These are phyloP conservation scores for Pichia pseudocactophila DNA, from an alignment of 805 yeast genomes.

Conservation along the genomic window DNA sequence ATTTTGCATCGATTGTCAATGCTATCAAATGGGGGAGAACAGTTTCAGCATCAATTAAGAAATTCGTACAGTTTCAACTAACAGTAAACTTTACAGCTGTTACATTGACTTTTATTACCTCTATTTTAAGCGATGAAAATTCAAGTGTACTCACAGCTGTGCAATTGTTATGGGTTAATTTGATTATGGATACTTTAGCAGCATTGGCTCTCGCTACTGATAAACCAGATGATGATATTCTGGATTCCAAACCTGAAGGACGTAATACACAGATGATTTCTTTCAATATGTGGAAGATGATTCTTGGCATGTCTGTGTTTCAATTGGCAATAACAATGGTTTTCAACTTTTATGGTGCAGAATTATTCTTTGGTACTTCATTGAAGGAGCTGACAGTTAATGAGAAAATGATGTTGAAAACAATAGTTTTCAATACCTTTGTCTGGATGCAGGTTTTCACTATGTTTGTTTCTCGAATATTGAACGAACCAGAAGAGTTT, in stretches of 20 bases:
- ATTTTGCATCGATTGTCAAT: constrained; percentile 87
- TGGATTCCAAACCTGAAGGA: constrained; percentile 79
- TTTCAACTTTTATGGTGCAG: constrained; percentile 69
- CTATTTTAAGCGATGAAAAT: constrained; percentile 75
- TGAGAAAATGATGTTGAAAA: constrained; percentile 52
- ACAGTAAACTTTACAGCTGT: constrained; percentile 98
- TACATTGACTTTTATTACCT: constrained; percentile 82
- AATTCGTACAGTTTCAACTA: constrained; percentile 91
- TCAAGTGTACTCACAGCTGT: constrained; percentile 92
- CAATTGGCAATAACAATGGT: constrained; percentile 76
- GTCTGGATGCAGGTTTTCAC: constrained; percentile 98
- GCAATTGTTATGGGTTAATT: constrained; percentile 92
- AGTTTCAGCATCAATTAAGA: constrained; percentile 87
- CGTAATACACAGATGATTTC: constrained; percentile 72
- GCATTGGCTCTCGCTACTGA: constrained; percentile 97
- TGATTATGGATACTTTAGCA: constrained; percentile 97
- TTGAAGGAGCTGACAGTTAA: constrained; percentile 26
- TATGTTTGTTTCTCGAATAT: constrained; percentile 78
- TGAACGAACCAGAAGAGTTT: constrained; percentile 56
- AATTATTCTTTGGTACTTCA: constrained; percentile 40
- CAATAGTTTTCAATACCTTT: constrained; percentile 90
- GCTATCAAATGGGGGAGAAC: constrained; percentile 99
- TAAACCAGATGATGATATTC: constrained; percentile 77
- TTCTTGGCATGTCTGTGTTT: constrained; percentile 70
- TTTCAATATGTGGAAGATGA: constrained; percentile 98